Evolutionary conservation across 768 basidiomycete genomes (phyloP).

Genomic region (Termitomyces sp.): DNA sequence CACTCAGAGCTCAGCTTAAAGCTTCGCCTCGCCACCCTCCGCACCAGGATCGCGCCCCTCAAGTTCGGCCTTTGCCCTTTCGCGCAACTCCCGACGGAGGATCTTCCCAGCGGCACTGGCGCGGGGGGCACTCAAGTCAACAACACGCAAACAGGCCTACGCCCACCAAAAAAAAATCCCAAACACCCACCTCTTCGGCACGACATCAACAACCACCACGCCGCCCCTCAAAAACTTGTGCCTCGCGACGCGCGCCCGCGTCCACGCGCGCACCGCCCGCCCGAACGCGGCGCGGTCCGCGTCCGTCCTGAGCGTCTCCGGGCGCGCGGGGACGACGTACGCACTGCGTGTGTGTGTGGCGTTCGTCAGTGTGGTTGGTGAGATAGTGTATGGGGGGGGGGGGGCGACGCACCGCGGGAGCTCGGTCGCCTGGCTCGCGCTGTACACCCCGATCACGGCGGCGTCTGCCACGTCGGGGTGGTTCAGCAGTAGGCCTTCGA

Average conservation of each 20-base stretch:
- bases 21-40: constrained; percentile 24
- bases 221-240: constrained; percentile 80
- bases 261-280: constrained; percentile 57
- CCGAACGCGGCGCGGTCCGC: constrained; percentile 40
- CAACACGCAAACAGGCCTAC: no score
- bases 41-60: constrained; percentile 31
- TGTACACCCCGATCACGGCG: constrained; percentile 75
- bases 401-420: constrained; percentile 53
- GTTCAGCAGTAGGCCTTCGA: constrained; percentile 70
- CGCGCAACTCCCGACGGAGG: constrained; percentile 69
- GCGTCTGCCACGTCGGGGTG: constrained; percentile 75
- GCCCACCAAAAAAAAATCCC: no score
- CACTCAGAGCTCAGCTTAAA: no score
- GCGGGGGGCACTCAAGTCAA: no score
- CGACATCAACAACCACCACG: constrained; percentile 53
- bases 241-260: constrained; percentile 57
- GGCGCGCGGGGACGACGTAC: constrained; percentile 51
- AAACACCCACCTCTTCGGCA: constrained; percentile 60
- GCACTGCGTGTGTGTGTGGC: no score
- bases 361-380: neutral
- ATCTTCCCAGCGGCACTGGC: constrained; percentile 80
- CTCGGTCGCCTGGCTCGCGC: constrained; percentile 69
- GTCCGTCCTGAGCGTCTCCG: constrained; percentile 25
- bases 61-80: constrained; percentile 54
- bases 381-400: neutral